A percentile compares a stretch with the other conserved stretches of the same genome.
Conservation (phyloP, 768 basidiomycete genomes). For the Sarcodon sp. region DNA sequence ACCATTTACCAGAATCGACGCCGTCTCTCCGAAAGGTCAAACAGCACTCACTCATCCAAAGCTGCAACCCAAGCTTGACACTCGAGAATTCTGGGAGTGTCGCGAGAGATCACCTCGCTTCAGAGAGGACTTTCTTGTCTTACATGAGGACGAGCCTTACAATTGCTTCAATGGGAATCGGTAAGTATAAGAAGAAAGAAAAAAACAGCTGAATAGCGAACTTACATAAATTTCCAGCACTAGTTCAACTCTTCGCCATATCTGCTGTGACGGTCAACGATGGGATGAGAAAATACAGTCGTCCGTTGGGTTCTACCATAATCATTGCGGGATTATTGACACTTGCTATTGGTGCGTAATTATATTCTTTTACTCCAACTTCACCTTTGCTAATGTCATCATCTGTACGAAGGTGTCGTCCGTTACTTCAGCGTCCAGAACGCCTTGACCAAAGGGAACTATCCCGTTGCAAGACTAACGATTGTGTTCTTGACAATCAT, state of each 20-base stretch:
- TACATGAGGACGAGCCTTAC: constrained; percentile 38
- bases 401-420: not conserved
- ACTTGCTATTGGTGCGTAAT: constrained; percentile 15
- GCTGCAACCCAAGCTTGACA: constrained; percentile 12
- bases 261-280: constrained; percentile 11
- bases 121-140: constrained; percentile 37
- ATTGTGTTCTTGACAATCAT: constrained; percentile 17
- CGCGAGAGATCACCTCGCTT: constrained; percentile 39
- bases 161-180: constrained; percentile 36
- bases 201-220: not conserved
- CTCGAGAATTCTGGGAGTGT: constrained; percentile 35
- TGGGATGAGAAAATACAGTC: constrained; percentile 15
- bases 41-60: too few relatives aligned
- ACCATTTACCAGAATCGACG: too few relatives aligned
- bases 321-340: constrained; percentile 22
- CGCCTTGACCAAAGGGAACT: constrained; percentile 23
- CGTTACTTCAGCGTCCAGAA: constrained; percentile 28
- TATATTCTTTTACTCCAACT: not conserved
- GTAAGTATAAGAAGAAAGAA: constrained; percentile 13
- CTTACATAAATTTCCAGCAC: constrained; percentile 14
- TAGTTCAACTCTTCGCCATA: constrained; percentile 35
- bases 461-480: constrained; percentile 26
- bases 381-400: not conserved
- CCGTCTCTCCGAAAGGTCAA: too few relatives aligned
- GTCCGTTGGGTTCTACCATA: constrained; percentile 31